Conservation (phyloP, 352 stramenopile genomes). For the Halophytophthora batemanensis region DNA sequence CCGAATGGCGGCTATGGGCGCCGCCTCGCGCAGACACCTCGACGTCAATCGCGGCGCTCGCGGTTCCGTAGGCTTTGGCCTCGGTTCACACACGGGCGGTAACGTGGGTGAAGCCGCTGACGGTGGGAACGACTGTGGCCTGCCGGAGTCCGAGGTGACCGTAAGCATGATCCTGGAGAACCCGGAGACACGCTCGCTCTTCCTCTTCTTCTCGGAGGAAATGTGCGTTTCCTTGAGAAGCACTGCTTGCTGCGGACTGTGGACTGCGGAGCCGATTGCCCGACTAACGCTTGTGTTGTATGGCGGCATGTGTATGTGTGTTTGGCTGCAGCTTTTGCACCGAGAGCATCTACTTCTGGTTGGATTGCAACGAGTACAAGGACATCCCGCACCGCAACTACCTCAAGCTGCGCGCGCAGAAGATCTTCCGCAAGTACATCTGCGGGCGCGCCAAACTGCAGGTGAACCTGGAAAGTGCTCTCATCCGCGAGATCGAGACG, state of each 20-base stretch:
- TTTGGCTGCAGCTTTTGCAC: conserved; percentile 53
- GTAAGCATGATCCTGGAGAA: conserved; percentile 63
- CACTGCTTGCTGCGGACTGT: too few species aligned
- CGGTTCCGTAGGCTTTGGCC: conserved; percentile 2
- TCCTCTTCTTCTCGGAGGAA: conserved; percentile 74
- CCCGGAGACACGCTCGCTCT: conserved; percentile 54
- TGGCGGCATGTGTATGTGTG: background rate
- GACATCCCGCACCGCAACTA: conserved; percentile 72
- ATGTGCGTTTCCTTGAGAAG: conserved; percentile 42
- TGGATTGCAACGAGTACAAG: conserved; percentile 82
- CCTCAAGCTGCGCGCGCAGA: conserved; percentile 70
- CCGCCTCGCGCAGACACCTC: conserved; percentile 7
- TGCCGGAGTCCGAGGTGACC: conserved; percentile 39
- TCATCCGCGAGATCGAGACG: conserved; percentile 54
- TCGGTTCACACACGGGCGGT: conserved; percentile 6
- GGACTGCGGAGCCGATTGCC: background rate
- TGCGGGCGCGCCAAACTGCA: conserved; percentile 57
- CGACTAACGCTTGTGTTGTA: background rate
- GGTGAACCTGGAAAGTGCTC: conserved; percentile 60
- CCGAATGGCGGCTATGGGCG: conserved; percentile 24
- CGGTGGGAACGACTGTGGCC: background rate
- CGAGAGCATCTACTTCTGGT: conserved; percentile 83
- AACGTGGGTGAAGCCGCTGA: conserved; percentile 8
- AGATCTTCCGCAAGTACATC: conserved; percentile 83
- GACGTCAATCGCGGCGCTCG: background rate